Evolutionary conservation across 176 grass and related monocot species (phyloP).

Genomic region (Oryza nivara): DNA sequence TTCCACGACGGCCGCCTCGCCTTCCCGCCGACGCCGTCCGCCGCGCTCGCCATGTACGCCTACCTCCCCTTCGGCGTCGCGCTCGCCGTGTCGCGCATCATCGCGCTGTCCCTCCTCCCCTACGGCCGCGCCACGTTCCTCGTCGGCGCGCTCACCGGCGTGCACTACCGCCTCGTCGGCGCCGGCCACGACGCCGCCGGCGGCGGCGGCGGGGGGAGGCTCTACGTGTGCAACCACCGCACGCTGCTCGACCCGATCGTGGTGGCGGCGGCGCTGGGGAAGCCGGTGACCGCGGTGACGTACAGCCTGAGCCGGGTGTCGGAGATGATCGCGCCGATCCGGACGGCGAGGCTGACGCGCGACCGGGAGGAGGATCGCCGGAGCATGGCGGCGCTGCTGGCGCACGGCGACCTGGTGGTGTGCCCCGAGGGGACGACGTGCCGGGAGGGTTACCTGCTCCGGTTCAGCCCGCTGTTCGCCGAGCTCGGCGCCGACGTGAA

Average conservation of each 20-base stretch:
- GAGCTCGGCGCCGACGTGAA: slow-evolving; percentile 52
- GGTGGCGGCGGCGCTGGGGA: slow-evolving; percentile 49
- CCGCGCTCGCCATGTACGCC: slow-evolving; percentile 71
- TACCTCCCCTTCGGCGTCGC: slow-evolving; percentile 64
- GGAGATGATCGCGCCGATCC: slow-evolving; percentile 68
- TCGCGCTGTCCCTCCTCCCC: slow-evolving; percentile 54
- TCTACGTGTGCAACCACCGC: slow-evolving; percentile 78
- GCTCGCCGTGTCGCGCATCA: slow-evolving; percentile 42
- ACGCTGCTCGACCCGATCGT: slow-evolving; percentile 72
- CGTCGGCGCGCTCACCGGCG: slow-evolving; percentile 48
- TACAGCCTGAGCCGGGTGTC: slow-evolving; percentile 77
- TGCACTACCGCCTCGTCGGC: slow-evolving; percentile 43
- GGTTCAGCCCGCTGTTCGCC: slow-evolving; percentile 72
- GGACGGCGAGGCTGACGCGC: slow-evolving; percentile 62
- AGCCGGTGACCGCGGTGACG: slow-evolving; percentile 60
- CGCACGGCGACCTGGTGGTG: slow-evolving; percentile 60
- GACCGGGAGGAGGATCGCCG: slow-evolving; percentile 58
- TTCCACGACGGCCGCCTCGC: slow-evolving; percentile 86
- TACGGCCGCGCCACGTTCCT: slow-evolving; percentile 49
- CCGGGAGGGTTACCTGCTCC: slow-evolving; percentile 64
- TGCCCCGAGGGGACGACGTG: slow-evolving; percentile 90
- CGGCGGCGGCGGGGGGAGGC: background rate
- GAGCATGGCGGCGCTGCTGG: slow-evolving; percentile 55
- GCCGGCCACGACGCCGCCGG: background rate
- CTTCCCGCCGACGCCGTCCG: slow-evolving; percentile 60